These are phyloP conservation scores for Syncephalis plumigaleata DNA, from an alignment of 371 early-diverging fungal genomes.

Conservation along the genomic window DNA sequence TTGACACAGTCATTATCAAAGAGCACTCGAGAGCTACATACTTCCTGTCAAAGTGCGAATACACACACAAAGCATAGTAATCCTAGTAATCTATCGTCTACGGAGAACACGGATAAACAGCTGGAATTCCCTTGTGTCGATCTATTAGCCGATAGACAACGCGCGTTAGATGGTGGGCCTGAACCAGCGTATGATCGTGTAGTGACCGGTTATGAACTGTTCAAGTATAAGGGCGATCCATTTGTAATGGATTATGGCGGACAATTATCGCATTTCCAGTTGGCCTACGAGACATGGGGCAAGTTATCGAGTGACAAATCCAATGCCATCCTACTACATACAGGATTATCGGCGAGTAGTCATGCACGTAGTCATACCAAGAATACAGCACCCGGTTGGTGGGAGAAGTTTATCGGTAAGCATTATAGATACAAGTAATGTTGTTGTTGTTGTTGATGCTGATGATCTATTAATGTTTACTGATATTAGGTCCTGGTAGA, in stretches of 20 bases:
- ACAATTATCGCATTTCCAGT: constrained; percentile 44
- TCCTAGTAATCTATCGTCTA: too few relatives aligned
- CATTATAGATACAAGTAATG: too few relatives aligned
- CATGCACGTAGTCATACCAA: constrained; percentile 64
- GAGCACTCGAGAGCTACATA: too few relatives aligned
- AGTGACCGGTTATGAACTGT: constrained; percentile 62
- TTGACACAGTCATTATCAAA: too few relatives aligned
- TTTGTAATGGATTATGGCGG: constrained; percentile 76
- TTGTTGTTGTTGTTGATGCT: neutral
- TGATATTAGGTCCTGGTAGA: constrained; percentile 39
- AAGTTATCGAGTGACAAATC: constrained; percentile 37
- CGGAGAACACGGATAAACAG: too few relatives aligned
- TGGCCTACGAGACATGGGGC: constrained; percentile 84
- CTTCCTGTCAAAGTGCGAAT: too few relatives aligned
- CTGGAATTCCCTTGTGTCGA: constrained; percentile 57
- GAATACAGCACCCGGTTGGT: constrained; percentile 83
- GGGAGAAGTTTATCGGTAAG: constrained; percentile 87
- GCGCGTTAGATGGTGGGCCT: constrained; percentile 57
- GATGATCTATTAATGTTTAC: constrained; percentile 7
- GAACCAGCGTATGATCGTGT: constrained; percentile 76
- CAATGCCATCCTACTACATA: constrained; percentile 70
- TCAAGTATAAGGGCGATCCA: constrained; percentile 30
- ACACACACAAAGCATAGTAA: too few relatives aligned
- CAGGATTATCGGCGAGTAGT: constrained; percentile 68
- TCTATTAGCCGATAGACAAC: constrained; percentile 37